Evolutionary conservation across 1,284 basidiomycete species (phyloP), one percentile per base, ranked within the genome.

Genomic region (Melampsora larici-populina): DNA sequence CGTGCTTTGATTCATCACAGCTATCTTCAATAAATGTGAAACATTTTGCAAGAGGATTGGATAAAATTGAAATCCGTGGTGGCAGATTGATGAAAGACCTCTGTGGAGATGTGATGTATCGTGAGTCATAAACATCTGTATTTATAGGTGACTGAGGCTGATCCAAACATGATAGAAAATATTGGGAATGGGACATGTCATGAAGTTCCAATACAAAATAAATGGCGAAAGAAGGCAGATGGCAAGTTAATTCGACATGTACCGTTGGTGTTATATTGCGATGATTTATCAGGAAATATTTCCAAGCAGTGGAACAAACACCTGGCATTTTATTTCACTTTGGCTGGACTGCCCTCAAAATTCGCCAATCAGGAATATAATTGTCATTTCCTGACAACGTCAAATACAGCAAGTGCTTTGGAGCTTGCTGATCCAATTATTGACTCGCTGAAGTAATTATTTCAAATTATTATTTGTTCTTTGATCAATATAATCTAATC

Each of bases 221-320:
- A 4, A 11, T 79, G 79, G 79, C 33, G 79, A 4, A 29, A 1
- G 29, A 67, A 40, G n/a, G 79, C 73, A n/a, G 18, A 67, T 18
- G 79, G 79, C 1, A 40, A 51, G 15, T 49, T 64, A 0, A 75
- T 79, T 33, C 9, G 58, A 6, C 11, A 79, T 24, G 26, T 85
- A n/a, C 84, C 84, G 0, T 73, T 86, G 0, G 86, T 84, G 84
- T 31, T 85, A 0, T 87, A 86, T 76, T 86, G 86, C 70, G 85
- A 86, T 67, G 85, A 87, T 75, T 86, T 85, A 0, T 86, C 85
- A 0, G 86, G 86, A 0, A 87, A 86, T 79, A 29, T 82, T 0
- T 86, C 85, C 0, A 86, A 86, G 79, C 84, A 85, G 71, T 86
- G 86, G 86, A 86, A 87, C 69, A 82, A 85, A 58, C 86, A 87